Conservation (phyloP, 2,329 filamentous ascomycete species). For the Apiospora aurea region DNA sequence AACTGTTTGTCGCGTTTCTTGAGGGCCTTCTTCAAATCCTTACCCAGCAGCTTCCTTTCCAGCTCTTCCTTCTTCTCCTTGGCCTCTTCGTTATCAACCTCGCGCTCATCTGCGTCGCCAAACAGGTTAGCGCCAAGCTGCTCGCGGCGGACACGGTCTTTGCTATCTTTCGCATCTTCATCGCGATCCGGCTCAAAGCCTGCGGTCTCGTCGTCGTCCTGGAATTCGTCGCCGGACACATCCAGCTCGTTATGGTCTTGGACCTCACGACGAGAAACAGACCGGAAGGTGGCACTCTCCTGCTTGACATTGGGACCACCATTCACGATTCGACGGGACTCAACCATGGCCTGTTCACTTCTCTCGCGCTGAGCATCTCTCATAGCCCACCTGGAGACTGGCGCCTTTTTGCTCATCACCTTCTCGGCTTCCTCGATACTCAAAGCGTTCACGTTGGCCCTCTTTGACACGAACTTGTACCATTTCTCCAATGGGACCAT, state of each 20-base stretch:
- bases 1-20: slow-evolving; percentile 86
- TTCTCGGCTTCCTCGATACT: slow-evolving; percentile 87
- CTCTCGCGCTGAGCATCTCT: slow-evolving; percentile 60
- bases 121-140: slow-evolving; percentile 91
- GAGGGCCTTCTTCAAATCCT: slow-evolving; percentile 79
- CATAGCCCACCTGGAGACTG: slow-evolving; percentile 83
- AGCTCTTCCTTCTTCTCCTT: slow-evolving; percentile 74
- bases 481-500: slow-evolving; percentile 95
- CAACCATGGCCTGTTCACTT: slow-evolving; percentile 62
- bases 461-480: slow-evolving; percentile 87
- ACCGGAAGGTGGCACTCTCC: slow-evolving; percentile 70
- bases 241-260: slow-evolving; percentile 76
- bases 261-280: slow-evolving; percentile 67
- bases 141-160: slow-evolving; percentile 76
- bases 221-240: slow-evolving; percentile 76
- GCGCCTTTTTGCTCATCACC: slow-evolving; percentile 79
- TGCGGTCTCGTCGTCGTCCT: slow-evolving; percentile 84
- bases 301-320: slow-evolving; percentile 69
- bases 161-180: slow-evolving; percentile 77
- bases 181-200: slow-evolving; percentile 81
- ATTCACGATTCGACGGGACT: slow-evolving; percentile 67
- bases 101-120: slow-evolving; percentile 70
- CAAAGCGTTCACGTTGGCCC: slow-evolving; percentile 74
- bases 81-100: slow-evolving; percentile 77
- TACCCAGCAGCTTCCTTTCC: slow-evolving; percentile 74